These are phyloP conservation scores for Diaporthe helianthi DNA, from an alignment of 2,329 filamentous ascomycete genomes.

Conservation along the genomic window DNA sequence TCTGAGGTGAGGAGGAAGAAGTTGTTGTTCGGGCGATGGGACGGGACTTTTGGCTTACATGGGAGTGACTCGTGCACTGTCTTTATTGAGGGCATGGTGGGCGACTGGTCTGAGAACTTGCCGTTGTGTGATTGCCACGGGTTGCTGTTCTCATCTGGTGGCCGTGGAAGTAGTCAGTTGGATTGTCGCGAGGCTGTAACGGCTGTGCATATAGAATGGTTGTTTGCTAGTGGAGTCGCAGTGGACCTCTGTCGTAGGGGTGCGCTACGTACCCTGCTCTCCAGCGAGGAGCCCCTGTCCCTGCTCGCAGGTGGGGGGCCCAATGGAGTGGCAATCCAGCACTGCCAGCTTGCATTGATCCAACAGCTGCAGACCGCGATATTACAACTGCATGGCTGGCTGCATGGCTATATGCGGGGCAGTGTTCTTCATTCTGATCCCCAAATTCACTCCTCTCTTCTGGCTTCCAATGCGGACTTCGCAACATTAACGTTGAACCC, in stretches of 20 bases:
- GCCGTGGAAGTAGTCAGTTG: not conserved
- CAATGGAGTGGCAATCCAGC: no score
- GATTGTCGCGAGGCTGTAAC: not conserved
- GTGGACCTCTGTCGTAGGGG: not conserved
- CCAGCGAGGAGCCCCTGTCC: not conserved
- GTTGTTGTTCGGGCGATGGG: constrained; percentile 26
- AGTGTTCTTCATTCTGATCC: not conserved
- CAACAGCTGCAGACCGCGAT: not conserved
- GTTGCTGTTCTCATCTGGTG: not conserved
- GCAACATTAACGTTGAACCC: not conserved
- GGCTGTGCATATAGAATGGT: not conserved
- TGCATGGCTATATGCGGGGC: not conserved
- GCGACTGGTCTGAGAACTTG: not conserved
- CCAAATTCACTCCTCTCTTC: no score
- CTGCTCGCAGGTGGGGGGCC: not conserved
- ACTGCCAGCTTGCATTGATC: not conserved
- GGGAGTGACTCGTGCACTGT: constrained; percentile 81
- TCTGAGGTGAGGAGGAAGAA: not conserved
- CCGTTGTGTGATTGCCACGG: not conserved
- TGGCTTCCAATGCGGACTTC: not conserved
- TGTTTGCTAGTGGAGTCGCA: constrained; percentile 9
- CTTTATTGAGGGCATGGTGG: constrained; percentile 70
- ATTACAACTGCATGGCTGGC: not conserved
- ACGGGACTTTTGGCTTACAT: constrained; percentile 59
- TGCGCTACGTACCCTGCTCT: not conserved